These are phyloP conservation scores for Pythium apleroticum DNA, from an alignment of 352 stramenopile genomes.

Conservation along the genomic window DNA sequence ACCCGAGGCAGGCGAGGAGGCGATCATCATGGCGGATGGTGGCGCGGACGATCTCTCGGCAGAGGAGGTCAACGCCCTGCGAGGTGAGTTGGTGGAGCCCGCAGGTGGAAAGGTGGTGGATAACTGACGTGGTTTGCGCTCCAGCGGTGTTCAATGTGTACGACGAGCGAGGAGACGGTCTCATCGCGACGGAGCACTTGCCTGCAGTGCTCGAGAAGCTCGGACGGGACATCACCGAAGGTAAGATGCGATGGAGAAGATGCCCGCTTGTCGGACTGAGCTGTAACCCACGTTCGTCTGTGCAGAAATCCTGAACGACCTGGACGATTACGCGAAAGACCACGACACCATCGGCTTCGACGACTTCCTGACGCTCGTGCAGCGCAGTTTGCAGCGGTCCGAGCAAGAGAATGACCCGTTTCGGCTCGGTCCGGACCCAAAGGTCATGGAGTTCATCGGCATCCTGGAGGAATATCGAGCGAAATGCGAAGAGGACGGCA, in stretches of 20 bases:
- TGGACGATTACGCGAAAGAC: constrained; percentile 58
- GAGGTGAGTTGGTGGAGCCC: constrained; percentile 35
- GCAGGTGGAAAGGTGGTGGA: background rate
- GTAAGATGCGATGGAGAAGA: constrained; percentile 19
- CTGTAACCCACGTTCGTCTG: background rate
- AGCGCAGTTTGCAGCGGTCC: constrained; percentile 40
- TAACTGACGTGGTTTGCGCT: background rate
- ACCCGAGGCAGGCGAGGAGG: background rate
- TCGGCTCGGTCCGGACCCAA: constrained; percentile 76
- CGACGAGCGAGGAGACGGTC: constrained; percentile 56
- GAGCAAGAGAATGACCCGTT: constrained; percentile 50
- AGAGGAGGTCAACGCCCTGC: constrained; percentile 71
- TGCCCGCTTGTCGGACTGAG: background rate
- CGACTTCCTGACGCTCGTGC: constrained; percentile 66
- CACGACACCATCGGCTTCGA: constrained; percentile 57
- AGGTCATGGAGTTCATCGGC: constrained; percentile 92
- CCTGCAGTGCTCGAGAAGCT: constrained; percentile 77
- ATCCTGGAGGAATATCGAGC: constrained; percentile 94
- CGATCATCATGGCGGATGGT: constrained; percentile 27
- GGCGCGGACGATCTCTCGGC: constrained; percentile 53
- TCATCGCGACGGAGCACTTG: constrained; percentile 66
- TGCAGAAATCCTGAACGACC: constrained; percentile 65
- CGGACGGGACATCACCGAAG: constrained; percentile 66
- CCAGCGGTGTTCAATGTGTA: constrained; percentile 83
- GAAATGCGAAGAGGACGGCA: constrained; percentile 94